These are phyloP conservation scores for Diaporthe amygdali DNA, from an alignment of 2,329 filamentous ascomycete species.

Conservation along the genomic window DNA sequence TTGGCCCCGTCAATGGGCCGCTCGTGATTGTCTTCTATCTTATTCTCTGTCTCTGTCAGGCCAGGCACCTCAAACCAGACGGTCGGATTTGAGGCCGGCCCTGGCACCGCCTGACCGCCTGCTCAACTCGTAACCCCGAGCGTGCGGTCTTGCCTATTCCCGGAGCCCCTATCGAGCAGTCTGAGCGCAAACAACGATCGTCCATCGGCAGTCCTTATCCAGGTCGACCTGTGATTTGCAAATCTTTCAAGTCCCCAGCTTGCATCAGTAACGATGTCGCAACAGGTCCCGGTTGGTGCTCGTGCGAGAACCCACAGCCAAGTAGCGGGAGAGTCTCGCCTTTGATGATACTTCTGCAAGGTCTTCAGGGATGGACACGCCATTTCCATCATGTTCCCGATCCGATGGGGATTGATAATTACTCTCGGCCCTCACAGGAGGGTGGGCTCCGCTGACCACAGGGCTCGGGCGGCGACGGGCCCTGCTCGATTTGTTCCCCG, in stretches of 20 bases:
- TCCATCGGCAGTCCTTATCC: neutral
- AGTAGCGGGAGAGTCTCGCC: neutral
- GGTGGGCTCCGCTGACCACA: slow-evolving; percentile 4
- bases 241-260: neutral
- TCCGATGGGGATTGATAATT: slow-evolving; percentile 13
- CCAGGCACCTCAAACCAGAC: neutral
- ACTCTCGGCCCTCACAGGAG: neutral
- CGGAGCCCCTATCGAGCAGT: neutral
- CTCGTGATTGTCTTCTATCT: neutral
- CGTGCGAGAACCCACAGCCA: neutral
- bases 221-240: neutral
- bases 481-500: slow-evolving; percentile 7
- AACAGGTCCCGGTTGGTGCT: neutral
- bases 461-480: slow-evolving; percentile 1
- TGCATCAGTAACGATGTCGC: neutral
- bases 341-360: neutral
- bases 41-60: too few species aligned
- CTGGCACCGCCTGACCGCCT: neutral
- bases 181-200: slow-evolving; percentile 7
- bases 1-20: neutral
- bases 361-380: neutral
- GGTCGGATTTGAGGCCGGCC: neutral
- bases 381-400: neutral
- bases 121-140: neutral
- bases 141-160: neutral